These are phyloP conservation scores for Macrophomina tecta DNA, from an alignment of 2,329 filamentous ascomycete species.

Conservation along the genomic window DNA sequence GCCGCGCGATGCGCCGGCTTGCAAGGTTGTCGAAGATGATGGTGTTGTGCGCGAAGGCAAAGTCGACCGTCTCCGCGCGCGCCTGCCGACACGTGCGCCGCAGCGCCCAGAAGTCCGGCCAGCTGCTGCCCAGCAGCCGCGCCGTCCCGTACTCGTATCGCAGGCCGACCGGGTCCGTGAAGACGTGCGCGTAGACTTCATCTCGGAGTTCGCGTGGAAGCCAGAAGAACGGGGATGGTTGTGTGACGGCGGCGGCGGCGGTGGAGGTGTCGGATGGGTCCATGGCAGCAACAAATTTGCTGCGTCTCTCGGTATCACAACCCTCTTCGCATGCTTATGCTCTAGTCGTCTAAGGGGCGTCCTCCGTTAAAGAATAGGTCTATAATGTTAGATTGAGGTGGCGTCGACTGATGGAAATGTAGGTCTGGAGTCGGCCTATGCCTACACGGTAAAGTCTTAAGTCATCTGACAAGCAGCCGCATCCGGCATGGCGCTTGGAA, in stretches of 20 bases:
- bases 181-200: slow-evolving; percentile 13
- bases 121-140: not conserved
- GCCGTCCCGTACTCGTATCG: slow-evolving; percentile 23
- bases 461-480: slow-evolving; percentile 10
- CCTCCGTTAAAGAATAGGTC: not conserved
- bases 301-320: not conserved
- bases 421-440: not conserved
- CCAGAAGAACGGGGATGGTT: slow-evolving; percentile 21
- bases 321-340: not conserved
- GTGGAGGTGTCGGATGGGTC: not conserved
- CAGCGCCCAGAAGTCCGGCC: slow-evolving; percentile 19
- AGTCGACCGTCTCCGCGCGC: slow-evolving; percentile 8
- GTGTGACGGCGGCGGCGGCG: not conserved
- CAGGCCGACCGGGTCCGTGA: slow-evolving; percentile 22
- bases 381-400: not conserved
- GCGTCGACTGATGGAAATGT: not conserved
- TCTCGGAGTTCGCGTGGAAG: slow-evolving; percentile 27
- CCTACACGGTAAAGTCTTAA: not conserved
- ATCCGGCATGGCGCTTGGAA: slow-evolving; percentile 1
- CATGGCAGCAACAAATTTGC: slow-evolving; percentile 17
- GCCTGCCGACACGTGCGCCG: slow-evolving; percentile 17
- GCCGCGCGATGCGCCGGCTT: slow-evolving; percentile 17
- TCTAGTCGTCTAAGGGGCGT: not conserved
- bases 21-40: slow-evolving; percentile 27
- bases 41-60: slow-evolving; percentile 12